Evolutionary conservation across 2,329 filamentous ascomycete genomes (phyloP).

Genomic region (Scopulariopsis brevicaulis): DNA sequence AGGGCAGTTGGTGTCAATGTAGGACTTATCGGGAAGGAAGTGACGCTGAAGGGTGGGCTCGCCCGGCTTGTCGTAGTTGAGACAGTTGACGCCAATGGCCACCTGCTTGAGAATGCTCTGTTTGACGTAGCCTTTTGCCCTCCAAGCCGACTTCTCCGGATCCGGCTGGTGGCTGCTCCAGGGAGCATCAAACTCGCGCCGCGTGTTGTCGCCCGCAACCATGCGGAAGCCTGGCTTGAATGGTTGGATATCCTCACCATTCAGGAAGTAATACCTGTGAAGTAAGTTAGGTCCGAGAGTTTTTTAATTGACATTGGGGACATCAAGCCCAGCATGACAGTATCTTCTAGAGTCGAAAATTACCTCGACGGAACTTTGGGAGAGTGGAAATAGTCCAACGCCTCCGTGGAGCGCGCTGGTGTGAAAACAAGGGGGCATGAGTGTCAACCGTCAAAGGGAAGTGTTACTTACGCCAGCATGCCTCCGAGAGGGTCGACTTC

Average conservation of each 20-base stretch:
- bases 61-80: slow-evolving; percentile 59
- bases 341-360: too few species aligned
- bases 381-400: too few species aligned
- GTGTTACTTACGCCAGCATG: slow-evolving; percentile 64
- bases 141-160: slow-evolving; percentile 60
- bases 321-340: not conserved
- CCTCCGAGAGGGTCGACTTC: slow-evolving; percentile 67
- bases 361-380: too few species aligned
- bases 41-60: slow-evolving; percentile 76
- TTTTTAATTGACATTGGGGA: not conserved
- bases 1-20: slow-evolving; percentile 69
- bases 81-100: slow-evolving; percentile 87
- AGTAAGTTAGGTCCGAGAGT: not conserved
- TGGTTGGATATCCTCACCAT: slow-evolving; percentile 50
- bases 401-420: not conserved
- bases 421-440: not conserved
- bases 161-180: slow-evolving; percentile 55
- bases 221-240: slow-evolving; percentile 74
- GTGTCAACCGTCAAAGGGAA: not conserved
- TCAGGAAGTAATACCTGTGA: slow-evolving; percentile 72
- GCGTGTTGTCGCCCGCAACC: slow-evolving; percentile 61
- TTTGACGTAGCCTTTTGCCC: slow-evolving; percentile 43
- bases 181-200: slow-evolving; percentile 58
- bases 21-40: slow-evolving; percentile 67
- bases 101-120: slow-evolving; percentile 67